phyloP scores from a whole-genome alignment of 2,329 filamentous ascomycete genomes.

The Aureobasidium vineae region DNA sequence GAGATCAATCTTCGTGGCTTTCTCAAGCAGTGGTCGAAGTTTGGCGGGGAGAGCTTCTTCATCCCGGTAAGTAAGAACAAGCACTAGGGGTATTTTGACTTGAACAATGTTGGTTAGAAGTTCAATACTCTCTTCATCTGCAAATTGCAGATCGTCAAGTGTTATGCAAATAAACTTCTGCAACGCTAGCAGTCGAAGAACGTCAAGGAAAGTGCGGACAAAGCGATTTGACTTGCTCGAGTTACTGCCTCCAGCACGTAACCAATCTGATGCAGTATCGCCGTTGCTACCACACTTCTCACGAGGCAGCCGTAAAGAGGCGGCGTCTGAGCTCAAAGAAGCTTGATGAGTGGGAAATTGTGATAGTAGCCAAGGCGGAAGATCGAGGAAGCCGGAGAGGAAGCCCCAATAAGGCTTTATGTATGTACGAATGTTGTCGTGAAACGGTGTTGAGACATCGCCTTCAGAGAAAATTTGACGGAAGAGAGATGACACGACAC shows the following conservation, averaged over 20 bases:
- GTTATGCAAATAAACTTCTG: slow-evolving; percentile 87
- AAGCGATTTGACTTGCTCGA: slow-evolving; percentile 63
- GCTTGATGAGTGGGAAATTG: slow-evolving; percentile 29
- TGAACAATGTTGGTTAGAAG: slow-evolving; percentile 77
- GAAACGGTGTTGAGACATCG: slow-evolving; percentile 61
- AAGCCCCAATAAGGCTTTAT: slow-evolving; percentile 58
- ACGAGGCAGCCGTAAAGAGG: slow-evolving; percentile 1
- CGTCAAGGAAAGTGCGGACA: slow-evolving; percentile 84
- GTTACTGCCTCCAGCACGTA: slow-evolving; percentile 46
- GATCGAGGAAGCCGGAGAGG: slow-evolving; percentile 57
- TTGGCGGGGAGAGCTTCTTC: slow-evolving; percentile 43
- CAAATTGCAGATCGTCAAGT: slow-evolving; percentile 86
- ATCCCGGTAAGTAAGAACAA: slow-evolving; percentile 66
- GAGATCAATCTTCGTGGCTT: slow-evolving; percentile 65
- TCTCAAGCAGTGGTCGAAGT: slow-evolving; percentile 44
- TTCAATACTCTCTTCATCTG: slow-evolving; percentile 82
- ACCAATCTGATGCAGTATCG: slow-evolving; percentile 46
- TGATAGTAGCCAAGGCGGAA: slow-evolving; percentile 63
- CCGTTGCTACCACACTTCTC: slow-evolving; percentile 32
- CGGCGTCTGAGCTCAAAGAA: slow-evolving; percentile 3
- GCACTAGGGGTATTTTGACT: slow-evolving; percentile 74
- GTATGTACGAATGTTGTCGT: slow-evolving; percentile 56
- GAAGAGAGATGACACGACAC: slow-evolving; percentile 60
- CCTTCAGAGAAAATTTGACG: slow-evolving; percentile 65
- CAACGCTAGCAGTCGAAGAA: slow-evolving; percentile 74